phyloP scores from a whole-genome alignment of 75 land plant genomes.

The Picea glauca region DNA sequence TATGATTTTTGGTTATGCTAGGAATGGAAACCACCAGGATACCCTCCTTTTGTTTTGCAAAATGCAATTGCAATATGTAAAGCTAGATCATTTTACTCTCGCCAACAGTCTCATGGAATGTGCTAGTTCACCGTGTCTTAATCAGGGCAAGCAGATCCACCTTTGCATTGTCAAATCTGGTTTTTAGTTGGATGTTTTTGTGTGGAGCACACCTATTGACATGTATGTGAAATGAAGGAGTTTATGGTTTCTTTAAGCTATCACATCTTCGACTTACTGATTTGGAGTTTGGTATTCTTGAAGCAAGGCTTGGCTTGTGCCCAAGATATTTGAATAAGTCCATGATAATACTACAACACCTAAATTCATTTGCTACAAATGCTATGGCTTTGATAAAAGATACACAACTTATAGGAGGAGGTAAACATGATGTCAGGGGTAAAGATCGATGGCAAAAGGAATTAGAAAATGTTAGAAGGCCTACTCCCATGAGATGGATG shows the following conservation, averaged over 20 bases:
- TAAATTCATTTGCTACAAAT: not conserved
- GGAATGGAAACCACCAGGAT: conserved; percentile 20
- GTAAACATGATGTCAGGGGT: not conserved
- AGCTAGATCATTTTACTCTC: conserved; percentile 31
- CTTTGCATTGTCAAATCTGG: conserved; percentile 14
- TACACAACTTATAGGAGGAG: not conserved
- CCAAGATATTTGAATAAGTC: not conserved
- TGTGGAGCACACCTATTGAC: conserved; percentile 42
- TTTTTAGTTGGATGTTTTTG: conserved; percentile 15
- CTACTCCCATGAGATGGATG: not conserved
- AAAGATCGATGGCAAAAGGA: not conserved
- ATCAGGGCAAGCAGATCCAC: conserved; percentile 40
- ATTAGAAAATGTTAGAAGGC: not conserved
- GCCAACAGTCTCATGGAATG: conserved; percentile 37
- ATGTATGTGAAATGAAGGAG: no score
- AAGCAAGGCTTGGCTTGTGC: not conserved
- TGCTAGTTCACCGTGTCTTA: conserved; percentile 8
- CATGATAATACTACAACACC: conserved; percentile 1
- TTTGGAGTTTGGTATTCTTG: conserved; percentile 6
- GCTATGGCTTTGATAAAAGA: not conserved
- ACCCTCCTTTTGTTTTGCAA: conserved; percentile 26
- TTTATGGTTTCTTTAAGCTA: not conserved
- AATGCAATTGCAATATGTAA: conserved; percentile 34
- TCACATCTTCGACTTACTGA: not conserved
- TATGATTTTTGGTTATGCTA: conserved; percentile 34